phyloP scores from a whole-genome alignment of 2,329 filamentous ascomycete species.

The Sclerotinia sclerotiorum region DNA sequence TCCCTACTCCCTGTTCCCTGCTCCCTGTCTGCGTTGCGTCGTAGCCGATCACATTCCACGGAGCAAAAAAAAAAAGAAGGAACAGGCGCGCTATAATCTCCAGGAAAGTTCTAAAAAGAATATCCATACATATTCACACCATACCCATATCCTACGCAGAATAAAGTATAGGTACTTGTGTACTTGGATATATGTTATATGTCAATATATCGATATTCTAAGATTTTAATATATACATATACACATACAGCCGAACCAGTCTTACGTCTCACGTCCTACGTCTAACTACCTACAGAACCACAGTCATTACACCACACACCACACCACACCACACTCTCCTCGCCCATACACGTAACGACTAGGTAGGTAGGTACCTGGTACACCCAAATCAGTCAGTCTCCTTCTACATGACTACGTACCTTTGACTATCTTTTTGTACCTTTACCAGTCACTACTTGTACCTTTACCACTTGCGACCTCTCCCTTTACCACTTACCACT shows the following conservation, averaged over 20 bases:
- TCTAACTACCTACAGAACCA: not conserved
- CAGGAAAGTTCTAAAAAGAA: slow-evolving; percentile 3
- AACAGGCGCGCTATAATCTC: slow-evolving; percentile 20
- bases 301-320: not conserved
- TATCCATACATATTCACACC: not conserved
- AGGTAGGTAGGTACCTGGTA: not conserved
- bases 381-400: slow-evolving; percentile 2
- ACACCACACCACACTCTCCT: not conserved
- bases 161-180: not conserved
- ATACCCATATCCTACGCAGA: not conserved
- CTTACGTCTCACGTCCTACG: not conserved
- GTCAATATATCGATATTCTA: not conserved
- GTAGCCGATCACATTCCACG: slow-evolving; percentile 14
- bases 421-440: no score
- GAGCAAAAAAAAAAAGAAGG: not conserved
- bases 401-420: not conserved
- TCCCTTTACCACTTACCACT: no score
- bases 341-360: not conserved
- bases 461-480: no score
- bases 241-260: not conserved
- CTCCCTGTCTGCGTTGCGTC: slow-evolving; percentile 8
- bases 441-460: no score
- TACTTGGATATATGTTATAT: not conserved
- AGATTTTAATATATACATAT: not conserved
- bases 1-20: not conserved